These are phyloP conservation scores for Nyssa sinensis DNA, from an alignment of 148 eudicot species.

Conservation along the genomic window DNA sequence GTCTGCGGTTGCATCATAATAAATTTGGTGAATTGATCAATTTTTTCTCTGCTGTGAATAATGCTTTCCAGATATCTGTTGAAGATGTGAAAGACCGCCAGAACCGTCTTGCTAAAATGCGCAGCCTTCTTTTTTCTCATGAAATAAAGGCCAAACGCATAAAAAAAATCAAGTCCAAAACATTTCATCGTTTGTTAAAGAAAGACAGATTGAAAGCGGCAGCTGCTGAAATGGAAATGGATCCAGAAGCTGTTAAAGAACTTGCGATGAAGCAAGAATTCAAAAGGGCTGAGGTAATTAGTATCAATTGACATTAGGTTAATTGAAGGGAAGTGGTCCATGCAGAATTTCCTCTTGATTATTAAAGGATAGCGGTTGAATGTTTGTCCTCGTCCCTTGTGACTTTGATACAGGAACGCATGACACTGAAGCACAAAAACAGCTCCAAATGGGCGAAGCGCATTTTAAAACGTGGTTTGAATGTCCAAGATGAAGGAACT, in stretches of 20 bases:
- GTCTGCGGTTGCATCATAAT: background rate
- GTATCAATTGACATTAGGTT: background rate
- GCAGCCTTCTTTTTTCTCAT: constrained; percentile 82
- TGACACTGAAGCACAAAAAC: constrained; percentile 83
- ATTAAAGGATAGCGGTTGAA: background rate
- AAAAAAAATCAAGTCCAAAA: constrained; percentile 65
- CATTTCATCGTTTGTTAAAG: constrained; percentile 28
- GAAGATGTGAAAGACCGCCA: constrained; percentile 84
- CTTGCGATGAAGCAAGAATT: constrained; percentile 80
- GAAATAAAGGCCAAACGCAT: constrained; percentile 82
- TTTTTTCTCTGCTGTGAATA: constrained; percentile 22
- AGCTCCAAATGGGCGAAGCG: constrained; percentile 83
- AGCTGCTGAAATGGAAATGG: constrained; percentile 35
- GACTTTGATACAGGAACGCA: constrained; percentile 60
- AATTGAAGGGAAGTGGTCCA: background rate
- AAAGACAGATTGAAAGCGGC: constrained; percentile 71
- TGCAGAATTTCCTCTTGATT: no score
- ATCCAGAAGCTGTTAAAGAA: constrained; percentile 79
- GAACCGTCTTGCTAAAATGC: constrained; percentile 84
- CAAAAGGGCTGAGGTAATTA: constrained; percentile 71
- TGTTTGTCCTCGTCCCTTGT: constrained; percentile 6
- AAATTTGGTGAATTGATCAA: constrained; percentile 28
- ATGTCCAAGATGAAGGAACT: constrained; percentile 88
- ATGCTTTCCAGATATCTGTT: constrained; percentile 53
- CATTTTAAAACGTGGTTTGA: constrained; percentile 62